These are phyloP conservation scores for Mimosa pudica DNA, from an alignment of 306 rosid genomes.

Conservation along the genomic window DNA sequence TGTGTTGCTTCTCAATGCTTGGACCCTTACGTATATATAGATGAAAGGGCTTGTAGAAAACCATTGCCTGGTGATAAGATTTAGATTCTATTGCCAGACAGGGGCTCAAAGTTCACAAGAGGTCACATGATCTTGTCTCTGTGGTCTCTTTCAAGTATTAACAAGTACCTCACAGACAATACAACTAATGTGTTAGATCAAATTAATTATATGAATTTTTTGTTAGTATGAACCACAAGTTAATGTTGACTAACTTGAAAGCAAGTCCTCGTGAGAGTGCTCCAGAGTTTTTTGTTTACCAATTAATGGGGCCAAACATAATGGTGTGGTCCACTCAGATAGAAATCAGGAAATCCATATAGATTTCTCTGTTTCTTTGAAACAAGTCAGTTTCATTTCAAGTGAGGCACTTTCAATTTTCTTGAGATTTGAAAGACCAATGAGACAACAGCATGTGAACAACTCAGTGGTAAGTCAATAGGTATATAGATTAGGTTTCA, in stretches of 20 bases:
- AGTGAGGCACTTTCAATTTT: neutral
- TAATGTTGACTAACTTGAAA: neutral
- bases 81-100: neutral
- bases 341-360: neutral
- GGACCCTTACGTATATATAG: conserved; percentile 29
- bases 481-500: no score
- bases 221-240: neutral
- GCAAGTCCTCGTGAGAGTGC: neutral
- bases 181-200: neutral
- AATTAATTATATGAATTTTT: neutral
- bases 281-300: neutral
- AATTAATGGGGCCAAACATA: neutral
- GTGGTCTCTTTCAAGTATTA: neutral
- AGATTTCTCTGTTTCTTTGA: neutral
- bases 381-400: neutral
- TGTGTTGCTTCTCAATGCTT: conserved; percentile 5
- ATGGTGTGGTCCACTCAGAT: neutral
- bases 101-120: neutral
- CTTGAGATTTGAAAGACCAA: conserved; percentile 16
- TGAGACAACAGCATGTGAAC: conserved; percentile 43
- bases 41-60: conserved; percentile 2
- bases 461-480: no score
- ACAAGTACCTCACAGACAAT: neutral
- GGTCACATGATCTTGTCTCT: neutral
- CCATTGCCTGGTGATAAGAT: neutral